A percentile compares a stretch with the other conserved stretches of the same genome.
These are phyloP conservation scores for Novakomyces olei DNA, from an alignment of 805 yeast species.

Conservation along the genomic window DNA sequence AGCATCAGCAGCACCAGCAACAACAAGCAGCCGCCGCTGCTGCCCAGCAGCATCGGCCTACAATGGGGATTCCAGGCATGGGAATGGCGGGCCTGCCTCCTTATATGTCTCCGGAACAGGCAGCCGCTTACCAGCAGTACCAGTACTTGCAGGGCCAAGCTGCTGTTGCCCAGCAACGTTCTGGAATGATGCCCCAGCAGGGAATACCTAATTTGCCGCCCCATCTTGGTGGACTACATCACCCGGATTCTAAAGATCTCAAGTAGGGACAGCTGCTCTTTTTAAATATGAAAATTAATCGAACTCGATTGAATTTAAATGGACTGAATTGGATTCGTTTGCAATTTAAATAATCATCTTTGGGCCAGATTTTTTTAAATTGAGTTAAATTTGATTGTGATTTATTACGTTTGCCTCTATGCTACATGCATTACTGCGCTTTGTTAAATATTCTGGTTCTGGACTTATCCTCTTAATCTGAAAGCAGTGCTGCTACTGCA, in stretches of 20 bases:
- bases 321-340: too few species aligned
- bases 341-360: too few species aligned
- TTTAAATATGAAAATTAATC: too few species aligned
- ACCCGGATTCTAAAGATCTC: neutral
- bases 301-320: too few species aligned
- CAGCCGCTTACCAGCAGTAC: constrained; percentile 41
- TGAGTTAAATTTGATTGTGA: too few species aligned
- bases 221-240: neutral
- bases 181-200: neutral
- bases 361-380: too few species aligned
- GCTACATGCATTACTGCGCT: too few species aligned
- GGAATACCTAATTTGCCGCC: neutral
- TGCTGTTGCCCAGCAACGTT: neutral
- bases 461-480: too few species aligned
- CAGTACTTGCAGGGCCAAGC: constrained; percentile 16
- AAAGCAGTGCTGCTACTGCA: too few species aligned
- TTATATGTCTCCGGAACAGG: constrained; percentile 30
- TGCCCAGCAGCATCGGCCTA: too few species aligned
- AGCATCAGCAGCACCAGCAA: constrained; percentile 17
- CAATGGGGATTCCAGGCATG: constrained; percentile 16
- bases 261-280: neutral
- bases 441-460: too few species aligned
- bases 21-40: constrained; percentile 23
- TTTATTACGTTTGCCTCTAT: too few species aligned
- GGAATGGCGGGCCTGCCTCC: constrained; percentile 10